phyloP scores from a whole-genome alignment of 768 basidiomycete species.

The Leccinum barrowsii region DNA sequence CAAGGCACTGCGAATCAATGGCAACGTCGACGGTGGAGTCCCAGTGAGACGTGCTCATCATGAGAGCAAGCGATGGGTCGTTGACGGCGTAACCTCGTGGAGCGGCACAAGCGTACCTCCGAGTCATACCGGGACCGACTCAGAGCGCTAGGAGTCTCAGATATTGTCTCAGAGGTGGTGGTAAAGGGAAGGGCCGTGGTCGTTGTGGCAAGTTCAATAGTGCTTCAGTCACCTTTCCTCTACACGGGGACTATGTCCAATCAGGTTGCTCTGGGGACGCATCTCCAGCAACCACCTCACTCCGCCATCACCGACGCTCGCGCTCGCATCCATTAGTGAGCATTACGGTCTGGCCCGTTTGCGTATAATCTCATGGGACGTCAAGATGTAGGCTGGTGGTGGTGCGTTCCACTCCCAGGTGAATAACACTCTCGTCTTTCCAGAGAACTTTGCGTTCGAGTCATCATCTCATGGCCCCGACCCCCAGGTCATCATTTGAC shows the following conservation, averaged over 20 bases:
- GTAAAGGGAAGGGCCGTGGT: no score
- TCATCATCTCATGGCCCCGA: not conserved
- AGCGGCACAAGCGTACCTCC: no score
- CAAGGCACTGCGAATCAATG: no score
- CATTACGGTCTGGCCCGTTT: not conserved
- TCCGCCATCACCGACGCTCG: constrained; percentile 83
- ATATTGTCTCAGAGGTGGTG: no score
- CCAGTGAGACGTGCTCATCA: no score
- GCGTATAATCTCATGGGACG: not conserved
- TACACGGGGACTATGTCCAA: constrained; percentile 81
- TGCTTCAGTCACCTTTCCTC: no score
- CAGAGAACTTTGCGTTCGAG: constrained; percentile 10
- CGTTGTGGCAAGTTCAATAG: no score
- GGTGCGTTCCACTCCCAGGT: constrained; percentile 78
- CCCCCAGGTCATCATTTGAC: constrained; percentile 73
- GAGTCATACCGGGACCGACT: no score
- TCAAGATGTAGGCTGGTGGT: constrained; percentile 75
- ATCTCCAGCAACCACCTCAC: constrained; percentile 88
- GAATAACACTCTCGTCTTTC: constrained; percentile 31
- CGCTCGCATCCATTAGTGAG: constrained; percentile 73
- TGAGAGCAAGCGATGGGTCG: no score
- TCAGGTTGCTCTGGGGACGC: constrained; percentile 81
- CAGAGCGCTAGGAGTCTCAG: no score
- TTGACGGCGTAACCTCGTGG: no score
- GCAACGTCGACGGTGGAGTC: no score